Conservation (phyloP, 2,329 filamentous ascomycete species). For the Epichloe hybrida region DNA sequence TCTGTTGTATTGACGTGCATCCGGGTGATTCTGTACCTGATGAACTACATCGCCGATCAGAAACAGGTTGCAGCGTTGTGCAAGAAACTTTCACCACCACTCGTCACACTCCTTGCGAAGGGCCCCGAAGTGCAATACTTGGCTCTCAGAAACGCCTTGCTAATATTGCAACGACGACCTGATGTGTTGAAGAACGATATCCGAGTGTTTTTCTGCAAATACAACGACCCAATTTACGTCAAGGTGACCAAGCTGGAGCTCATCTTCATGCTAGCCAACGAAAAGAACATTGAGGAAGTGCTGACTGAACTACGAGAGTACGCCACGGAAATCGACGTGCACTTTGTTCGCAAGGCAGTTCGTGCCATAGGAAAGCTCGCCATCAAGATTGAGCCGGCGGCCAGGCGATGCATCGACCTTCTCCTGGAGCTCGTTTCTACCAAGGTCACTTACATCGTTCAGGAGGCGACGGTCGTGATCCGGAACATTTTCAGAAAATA, state of each 20-base stretch:
- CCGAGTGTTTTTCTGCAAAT: constrained; percentile 98
- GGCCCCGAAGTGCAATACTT: constrained; percentile 98
- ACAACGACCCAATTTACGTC: constrained; percentile 98
- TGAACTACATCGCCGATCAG: constrained; percentile 95
- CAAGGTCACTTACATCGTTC: constrained; percentile 98
- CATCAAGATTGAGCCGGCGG: constrained; percentile 96
- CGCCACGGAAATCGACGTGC: constrained; percentile 95
- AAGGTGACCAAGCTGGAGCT: constrained; percentile 98
- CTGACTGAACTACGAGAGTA: constrained; percentile 91
- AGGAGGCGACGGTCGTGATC: constrained; percentile 97
- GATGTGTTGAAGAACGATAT: constrained; percentile 95
- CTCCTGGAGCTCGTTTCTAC: constrained; percentile 87
- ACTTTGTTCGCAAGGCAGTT: constrained; percentile 96
- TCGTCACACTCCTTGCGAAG: constrained; percentile 90
- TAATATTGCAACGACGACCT: constrained; percentile 84
- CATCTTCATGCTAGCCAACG: constrained; percentile 96
- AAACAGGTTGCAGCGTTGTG: constrained; percentile 79
- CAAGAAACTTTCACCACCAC: constrained; percentile 83
- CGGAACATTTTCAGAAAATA: constrained; percentile 99
- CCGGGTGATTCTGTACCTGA: constrained; percentile 87
- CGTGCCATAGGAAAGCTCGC: constrained; percentile 94
- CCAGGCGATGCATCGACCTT: constrained; percentile 80
- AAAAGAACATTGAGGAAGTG: constrained; percentile 91
- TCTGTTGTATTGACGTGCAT: constrained; percentile 94
- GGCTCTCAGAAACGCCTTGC: constrained; percentile 78